Evolutionary conservation across 257 asterid species (phyloP), one percentile per base, ranked within the genome.

Genomic region (Gentiana straminea): DNA sequence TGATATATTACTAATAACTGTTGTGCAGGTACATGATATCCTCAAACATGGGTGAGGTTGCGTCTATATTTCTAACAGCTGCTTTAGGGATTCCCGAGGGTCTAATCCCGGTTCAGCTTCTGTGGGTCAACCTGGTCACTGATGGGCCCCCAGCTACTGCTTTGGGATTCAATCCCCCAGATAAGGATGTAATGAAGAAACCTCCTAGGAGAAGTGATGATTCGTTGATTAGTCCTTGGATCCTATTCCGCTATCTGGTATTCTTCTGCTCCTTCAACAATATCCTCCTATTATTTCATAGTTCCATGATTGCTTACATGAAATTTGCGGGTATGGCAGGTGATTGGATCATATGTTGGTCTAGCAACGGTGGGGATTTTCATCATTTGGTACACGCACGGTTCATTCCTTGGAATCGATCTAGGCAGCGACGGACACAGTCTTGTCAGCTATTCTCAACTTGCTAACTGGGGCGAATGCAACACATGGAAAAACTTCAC

Each of bases 81-180:
- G 98, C 98, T 41, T 70, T 92, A 55, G 98, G 98, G 57, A 88
- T 88, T 62, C 98, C 98, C 0, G 98, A 92, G 73, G 97, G 98
- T 67, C 75, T 92, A 75, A 92, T 92, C 54, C 98, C 98, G 2
- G 97, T 88, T 62, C 98, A 92, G 79, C 97, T 92, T 70, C 79
- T 92, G 71, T 92, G 97, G 98, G 97, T 92, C 59, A 92, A 88
- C 75, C 75, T 88, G 68, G 98, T 88, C 44, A 92, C 98, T 24
- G 97, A 92, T 72, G 99, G 99, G n/a, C 99, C 97, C 33, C 99
- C 99, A 33, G 99, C 99, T 51, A 88, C 97, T 7, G 99, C 99
- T 51, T 70, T 92, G 86, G 99, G 99, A 62, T 92, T 92, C 64
- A 88, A 92, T 77, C 97, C 99, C 64, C 99, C 99, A 1, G 99